These are phyloP conservation scores for Xylaria hypoxylon DNA, from an alignment of 2,329 filamentous ascomycete genomes.

Conservation along the genomic window DNA sequence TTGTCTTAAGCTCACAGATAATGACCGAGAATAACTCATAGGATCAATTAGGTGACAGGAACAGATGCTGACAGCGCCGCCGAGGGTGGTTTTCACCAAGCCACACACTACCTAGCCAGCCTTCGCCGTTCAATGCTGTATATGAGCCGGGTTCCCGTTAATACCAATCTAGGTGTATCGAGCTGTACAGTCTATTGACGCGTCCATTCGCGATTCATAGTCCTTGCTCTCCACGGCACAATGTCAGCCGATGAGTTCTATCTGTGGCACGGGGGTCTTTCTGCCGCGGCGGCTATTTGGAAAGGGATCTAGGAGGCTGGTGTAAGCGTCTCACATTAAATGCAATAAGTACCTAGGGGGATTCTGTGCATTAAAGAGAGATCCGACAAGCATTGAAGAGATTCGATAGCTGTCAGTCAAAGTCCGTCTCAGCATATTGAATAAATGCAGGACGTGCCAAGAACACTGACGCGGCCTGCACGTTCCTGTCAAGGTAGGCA, in stretches of 20 bases:
- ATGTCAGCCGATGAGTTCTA: constrained; percentile 25
- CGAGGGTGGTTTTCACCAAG: no score
- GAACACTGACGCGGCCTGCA: constrained; percentile 24
- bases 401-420: not conserved
- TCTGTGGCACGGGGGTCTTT: constrained; percentile 28
- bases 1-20: not conserved
- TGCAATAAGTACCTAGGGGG: not conserved
- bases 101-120: not conserved
- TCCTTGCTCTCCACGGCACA: constrained; percentile 15
- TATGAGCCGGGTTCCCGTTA: not conserved
- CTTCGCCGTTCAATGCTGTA: not conserved
- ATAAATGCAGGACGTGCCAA: constrained; percentile 13
- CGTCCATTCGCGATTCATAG: not conserved
- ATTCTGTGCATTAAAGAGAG: constrained; percentile 26
- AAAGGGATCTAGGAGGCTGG: constrained; percentile 15
- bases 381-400: constrained; percentile 1
- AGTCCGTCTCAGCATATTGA: not conserved
- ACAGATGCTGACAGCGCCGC: not conserved
- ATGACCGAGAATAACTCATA: no score
- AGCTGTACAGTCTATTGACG: not conserved
- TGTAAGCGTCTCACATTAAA: constrained; percentile 33
- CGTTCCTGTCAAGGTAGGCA: constrained; percentile 10
- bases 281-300: constrained; percentile 34
- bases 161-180: not conserved
- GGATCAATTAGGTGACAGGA: no score